These are phyloP conservation scores for Pachysandra terminalis DNA, from an alignment of 164 flowering plant genomes.

Conservation along the genomic window DNA sequence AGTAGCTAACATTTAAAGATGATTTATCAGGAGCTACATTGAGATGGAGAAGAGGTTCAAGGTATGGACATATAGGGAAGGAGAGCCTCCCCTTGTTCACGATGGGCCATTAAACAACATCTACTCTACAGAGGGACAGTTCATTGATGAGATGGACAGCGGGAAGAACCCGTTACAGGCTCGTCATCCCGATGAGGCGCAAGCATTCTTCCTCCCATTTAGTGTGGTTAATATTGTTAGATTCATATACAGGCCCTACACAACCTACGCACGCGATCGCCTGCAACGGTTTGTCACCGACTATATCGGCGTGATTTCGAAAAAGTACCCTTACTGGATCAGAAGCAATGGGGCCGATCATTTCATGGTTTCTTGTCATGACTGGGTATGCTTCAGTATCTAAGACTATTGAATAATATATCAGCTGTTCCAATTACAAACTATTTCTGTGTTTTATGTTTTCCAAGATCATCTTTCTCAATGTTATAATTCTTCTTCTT, in stretches of 20 bases:
- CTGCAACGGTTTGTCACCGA: conserved; percentile 39
- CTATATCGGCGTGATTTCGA: conserved; percentile 25
- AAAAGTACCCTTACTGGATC: conserved; percentile 21
- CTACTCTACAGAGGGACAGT: conserved; percentile 44
- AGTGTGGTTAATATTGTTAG: conserved; percentile 31
- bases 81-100: conserved; percentile 44
- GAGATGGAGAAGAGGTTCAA: conserved; percentile 49
- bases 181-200: conserved; percentile 35
- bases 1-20: neutral
- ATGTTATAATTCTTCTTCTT: too few relatives aligned
- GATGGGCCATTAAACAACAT: conserved; percentile 44
- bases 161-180: conserved; percentile 26
- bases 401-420: too few relatives aligned
- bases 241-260: conserved; percentile 36
- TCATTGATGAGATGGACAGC: conserved; percentile 39
- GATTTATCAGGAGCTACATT: conserved; percentile 37
- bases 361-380: conserved; percentile 23
- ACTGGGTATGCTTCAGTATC: conserved; percentile 16
- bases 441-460: too few relatives aligned
- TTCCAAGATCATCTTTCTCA: too few relatives aligned
- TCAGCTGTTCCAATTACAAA: too few relatives aligned
- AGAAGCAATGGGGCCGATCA: conserved; percentile 19
- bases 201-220: conserved; percentile 37
- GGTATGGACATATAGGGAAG: conserved; percentile 54
- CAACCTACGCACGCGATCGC: conserved; percentile 23